Conservation (phyloP, 257 asterid species). For the Haberlea rhodopensis region DNA sequence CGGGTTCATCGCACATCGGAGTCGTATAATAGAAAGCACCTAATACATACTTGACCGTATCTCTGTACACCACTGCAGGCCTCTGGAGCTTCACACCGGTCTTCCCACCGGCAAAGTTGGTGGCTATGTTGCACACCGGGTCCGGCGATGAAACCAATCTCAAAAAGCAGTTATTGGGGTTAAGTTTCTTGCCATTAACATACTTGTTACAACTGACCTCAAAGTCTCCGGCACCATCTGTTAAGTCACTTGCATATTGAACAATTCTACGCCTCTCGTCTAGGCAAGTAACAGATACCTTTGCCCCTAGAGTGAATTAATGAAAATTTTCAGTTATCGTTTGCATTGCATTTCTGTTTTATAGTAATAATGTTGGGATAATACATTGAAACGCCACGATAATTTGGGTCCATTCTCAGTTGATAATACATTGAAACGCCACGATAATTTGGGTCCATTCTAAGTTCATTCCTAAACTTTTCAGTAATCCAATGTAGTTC, state of each 20-base stretch:
- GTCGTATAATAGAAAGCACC: slow-evolving; percentile 83
- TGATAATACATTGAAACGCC: too few species aligned
- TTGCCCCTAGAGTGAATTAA: slow-evolving; percentile 44
- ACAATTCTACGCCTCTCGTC: slow-evolving; percentile 65
- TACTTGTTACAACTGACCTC: slow-evolving; percentile 45
- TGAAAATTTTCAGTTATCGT: too few species aligned
- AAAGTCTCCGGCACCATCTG: slow-evolving; percentile 59
- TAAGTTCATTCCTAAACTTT: too few species aligned
- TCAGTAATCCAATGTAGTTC: too few species aligned
- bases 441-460: too few species aligned
- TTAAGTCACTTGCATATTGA: slow-evolving; percentile 69
- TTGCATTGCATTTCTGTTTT: too few species aligned
- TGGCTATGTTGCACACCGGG: slow-evolving; percentile 73
- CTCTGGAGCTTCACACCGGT: slow-evolving; percentile 62
- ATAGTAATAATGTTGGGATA: too few species aligned
- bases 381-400: too few species aligned
- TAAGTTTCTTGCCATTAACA: slow-evolving; percentile 44
- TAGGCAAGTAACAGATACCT: slow-evolving; percentile 67
- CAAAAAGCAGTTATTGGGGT: slow-evolving; percentile 57
- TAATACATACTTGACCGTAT: slow-evolving; percentile 46
- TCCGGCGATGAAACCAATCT: slow-evolving; percentile 84
- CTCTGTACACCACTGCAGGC: slow-evolving; percentile 60
- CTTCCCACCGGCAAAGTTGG: slow-evolving; percentile 80
- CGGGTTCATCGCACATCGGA: slow-evolving; percentile 92
- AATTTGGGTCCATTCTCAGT: too few species aligned